Conservation (phyloP, 352 stramenopile species). For the Globisporangium splendens region DNA sequence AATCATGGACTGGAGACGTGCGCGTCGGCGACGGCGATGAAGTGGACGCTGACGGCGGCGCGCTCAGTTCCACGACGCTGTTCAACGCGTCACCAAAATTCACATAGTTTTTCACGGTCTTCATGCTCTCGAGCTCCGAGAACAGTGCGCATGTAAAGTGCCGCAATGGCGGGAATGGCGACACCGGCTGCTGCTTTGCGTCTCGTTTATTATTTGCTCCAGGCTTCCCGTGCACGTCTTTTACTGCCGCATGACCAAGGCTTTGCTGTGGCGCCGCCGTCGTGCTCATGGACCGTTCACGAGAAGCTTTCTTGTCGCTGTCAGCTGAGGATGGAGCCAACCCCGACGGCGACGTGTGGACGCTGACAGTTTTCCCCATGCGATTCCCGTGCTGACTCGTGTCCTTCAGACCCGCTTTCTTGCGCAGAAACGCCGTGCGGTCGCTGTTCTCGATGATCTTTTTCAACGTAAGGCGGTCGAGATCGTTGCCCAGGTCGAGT, state of each 20-base stretch:
- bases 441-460: slow-evolving; percentile 80
- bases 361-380: slow-evolving; percentile 37
- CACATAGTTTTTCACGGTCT: slow-evolving; percentile 57
- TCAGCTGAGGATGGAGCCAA: not conserved
- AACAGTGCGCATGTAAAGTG: slow-evolving; percentile 39
- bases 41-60: no score
- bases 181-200: not conserved
- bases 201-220: not conserved
- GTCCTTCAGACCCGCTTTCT: slow-evolving; percentile 60
- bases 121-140: slow-evolving; percentile 59
- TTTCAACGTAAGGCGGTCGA: slow-evolving; percentile 64
- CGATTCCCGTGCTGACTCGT: slow-evolving; percentile 69
- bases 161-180: slow-evolving; percentile 38
- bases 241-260: not conserved
- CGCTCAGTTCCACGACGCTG: slow-evolving; percentile 31
- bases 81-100: slow-evolving; percentile 58
- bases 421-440: slow-evolving; percentile 67
- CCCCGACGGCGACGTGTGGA: slow-evolving; percentile 9
- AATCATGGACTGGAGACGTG: slow-evolving; percentile 6
- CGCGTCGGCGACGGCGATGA: no score
- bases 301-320: not conserved
- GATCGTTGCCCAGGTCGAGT: slow-evolving; percentile 58
- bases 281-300: slow-evolving; percentile 3
- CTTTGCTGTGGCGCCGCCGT: slow-evolving; percentile 20
- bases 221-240: not conserved